These are phyloP conservation scores for Mycena alexandri DNA, from an alignment of 768 basidiomycete genomes.

Conservation along the genomic window DNA sequence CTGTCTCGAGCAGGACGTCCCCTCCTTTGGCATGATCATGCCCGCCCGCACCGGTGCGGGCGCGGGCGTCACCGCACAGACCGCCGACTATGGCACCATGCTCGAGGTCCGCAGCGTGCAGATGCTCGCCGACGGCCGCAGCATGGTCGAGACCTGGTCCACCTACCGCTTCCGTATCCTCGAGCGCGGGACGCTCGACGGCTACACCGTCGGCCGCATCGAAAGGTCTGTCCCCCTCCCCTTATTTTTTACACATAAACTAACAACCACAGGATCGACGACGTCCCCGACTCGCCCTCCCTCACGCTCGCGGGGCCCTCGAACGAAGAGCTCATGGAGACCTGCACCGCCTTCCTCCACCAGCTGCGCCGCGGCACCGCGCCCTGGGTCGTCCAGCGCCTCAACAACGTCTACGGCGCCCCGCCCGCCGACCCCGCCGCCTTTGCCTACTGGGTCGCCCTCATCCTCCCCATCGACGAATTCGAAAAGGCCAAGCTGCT, in stretches of 20 bases:
- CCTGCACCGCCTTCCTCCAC: constrained; percentile 59
- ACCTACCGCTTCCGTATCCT: constrained; percentile 86
- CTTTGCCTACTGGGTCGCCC: constrained; percentile 93
- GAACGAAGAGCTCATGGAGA: constrained; percentile 66
- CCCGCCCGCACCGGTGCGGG: constrained; percentile 63
- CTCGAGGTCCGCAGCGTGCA: constrained; percentile 88
- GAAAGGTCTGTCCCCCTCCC: constrained; percentile 53
- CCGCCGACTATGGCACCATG: constrained; percentile 91
- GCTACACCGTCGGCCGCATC: constrained; percentile 88
- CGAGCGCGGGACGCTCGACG: constrained; percentile 87
- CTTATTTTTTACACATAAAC: too few relatives aligned
- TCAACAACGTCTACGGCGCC: constrained; percentile 82
- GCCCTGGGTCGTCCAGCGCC: constrained; percentile 93
- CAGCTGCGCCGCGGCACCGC: constrained; percentile 74
- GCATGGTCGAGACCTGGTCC: constrained; percentile 79
- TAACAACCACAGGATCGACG: constrained; percentile 41
- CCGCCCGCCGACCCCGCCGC: constrained; percentile 79
- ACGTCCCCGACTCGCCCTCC: constrained; percentile 38
- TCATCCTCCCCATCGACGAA: constrained; percentile 92
- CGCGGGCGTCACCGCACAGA: constrained; percentile 52
- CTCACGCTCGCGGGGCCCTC: constrained; percentile 44
- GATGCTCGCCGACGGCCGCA: constrained; percentile 90
- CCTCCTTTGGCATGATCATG: constrained; percentile 96
- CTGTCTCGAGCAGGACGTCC: constrained; percentile 82
- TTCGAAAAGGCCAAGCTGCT: constrained; percentile 89